Base-by-base conservation (phyloP, 2,329 filamentous ascomycete species). In the Stachybotrys chlorohalonatus region DNA sequence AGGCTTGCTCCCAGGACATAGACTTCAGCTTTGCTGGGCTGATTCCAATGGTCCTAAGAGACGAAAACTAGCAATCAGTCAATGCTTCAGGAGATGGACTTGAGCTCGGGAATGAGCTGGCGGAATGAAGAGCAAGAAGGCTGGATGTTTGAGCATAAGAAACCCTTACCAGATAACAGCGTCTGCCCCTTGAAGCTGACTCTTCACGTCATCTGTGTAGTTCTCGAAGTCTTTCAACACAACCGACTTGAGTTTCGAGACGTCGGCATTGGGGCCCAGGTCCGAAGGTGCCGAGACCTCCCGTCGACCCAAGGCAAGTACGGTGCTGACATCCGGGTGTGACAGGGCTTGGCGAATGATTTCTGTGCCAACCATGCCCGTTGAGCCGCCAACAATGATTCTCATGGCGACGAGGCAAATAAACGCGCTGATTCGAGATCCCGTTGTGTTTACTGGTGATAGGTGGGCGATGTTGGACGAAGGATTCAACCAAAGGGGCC, bases 301-400 rank as follows among this genome's bases (percentile, higher is more conserved):
- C 30, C 68, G 69, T 2, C 76, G 74, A 5, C 67, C 69, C 11
- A 78, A 59, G 2, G 71, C 74, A 11, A 78, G 59, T 24, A 79
- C 59, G 8, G 70, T 68, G 0, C 69, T 72, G 53, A 78, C 65
- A 6, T 64, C 57, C 0, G 67, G 65, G 32, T 63, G 62, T 5
- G 57, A 60, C 6, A 77, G 62, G 24, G 70, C 70, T 53, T 77
- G 74, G 11, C 73, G 73, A 49, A 78, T 59, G 31, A 79, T 56
- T 53, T 77, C 75, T 42, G 60, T 67, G 45, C 64, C 75, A 2
- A 77, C 65, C 47, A 70, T 73, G 53, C 75, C 75, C 0, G 69
- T 74, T 5, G 72, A 69, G 2, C 75, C 75, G 11, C 68, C 63
- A 15, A 76, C 61, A 30, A 77, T 68, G 47, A 77, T 61, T 56